Evolutionary conservation across 441 rosid species (phyloP).

Genomic region (Populus hybrid): DNA sequence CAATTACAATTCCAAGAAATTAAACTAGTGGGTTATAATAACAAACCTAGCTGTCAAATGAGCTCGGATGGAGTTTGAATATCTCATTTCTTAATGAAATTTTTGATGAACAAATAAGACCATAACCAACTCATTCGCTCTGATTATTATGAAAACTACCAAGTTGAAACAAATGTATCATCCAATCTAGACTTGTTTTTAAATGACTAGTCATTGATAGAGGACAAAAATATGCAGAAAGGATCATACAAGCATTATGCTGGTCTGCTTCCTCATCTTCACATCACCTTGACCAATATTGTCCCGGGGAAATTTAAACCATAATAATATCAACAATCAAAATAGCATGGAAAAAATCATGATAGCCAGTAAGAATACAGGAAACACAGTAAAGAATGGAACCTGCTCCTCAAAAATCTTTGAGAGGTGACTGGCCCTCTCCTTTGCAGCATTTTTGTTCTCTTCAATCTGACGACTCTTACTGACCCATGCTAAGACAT

Average conservation of each 20-base stretch:
- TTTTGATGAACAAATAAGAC: too few relatives aligned
- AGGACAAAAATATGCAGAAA: constrained; percentile 8
- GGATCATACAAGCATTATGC: constrained; percentile 37
- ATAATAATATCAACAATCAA: constrained; percentile 6
- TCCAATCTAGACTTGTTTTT: neutral
- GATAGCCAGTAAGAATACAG: constrained; percentile 13
- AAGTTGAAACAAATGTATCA: neutral
- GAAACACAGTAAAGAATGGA: neutral
- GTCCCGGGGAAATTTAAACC: constrained; percentile 48
- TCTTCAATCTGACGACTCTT: constrained; percentile 75
- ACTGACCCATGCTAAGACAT: constrained; percentile 72
- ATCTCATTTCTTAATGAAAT: neutral
- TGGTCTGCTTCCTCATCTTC: constrained; percentile 64
- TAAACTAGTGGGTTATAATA: neutral
- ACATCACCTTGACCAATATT: constrained; percentile 58
- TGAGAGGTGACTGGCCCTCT: constrained; percentile 76
- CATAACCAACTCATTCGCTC: too few relatives aligned
- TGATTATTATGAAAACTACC: too few relatives aligned
- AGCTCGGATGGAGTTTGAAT: neutral
- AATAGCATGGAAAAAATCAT: constrained; percentile 3
- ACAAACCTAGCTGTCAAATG: neutral
- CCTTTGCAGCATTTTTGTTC: constrained; percentile 63
- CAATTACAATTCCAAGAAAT: neutral
- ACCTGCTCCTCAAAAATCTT: constrained; percentile 94
- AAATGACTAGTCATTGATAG: neutral